Base-by-base conservation (phyloP, 495 filamentous ascomycete genomes). In the Penicillium ochrochloron region DNA sequence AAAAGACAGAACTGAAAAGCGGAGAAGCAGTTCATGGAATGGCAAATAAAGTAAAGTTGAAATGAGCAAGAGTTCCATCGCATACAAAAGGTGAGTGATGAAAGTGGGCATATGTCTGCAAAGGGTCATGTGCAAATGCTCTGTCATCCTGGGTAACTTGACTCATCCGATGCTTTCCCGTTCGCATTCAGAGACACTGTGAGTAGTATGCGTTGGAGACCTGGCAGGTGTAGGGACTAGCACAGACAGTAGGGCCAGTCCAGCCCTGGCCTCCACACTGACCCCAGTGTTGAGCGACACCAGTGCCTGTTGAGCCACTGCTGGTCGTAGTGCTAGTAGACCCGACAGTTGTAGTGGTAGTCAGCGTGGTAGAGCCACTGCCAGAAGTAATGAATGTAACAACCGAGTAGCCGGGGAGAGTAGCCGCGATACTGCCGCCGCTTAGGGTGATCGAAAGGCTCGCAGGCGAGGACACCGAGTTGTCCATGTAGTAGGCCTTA, bases 181-280 rank as follows among this genome's bases (percentile, higher is more conserved):
- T 27, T 27, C 25, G 25, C 25, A 4, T 27, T 27, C 4, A 27
- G 25, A 27, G 25, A 27, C 25, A 27, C 25, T 27, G 25, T 27
- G 25, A 27, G 58, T 83, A 83, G 51, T 68, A 84, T 23, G 78
- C 66, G 61, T 73, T 78, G 66, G 63, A 52, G 53, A 72, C 68
- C 44, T 69, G 69, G 67, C 79, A 82, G 46, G 70, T 78, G 23
- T 62, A 73, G 6, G 67, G 69, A 46, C 65, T 73, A 2, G 51
- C 74, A 39, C 83, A 85, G 17, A 66, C 68, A 0, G 76, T 82
- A 59, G 77, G 74, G 2, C 82, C 83, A 0, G 67, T 76, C 63
- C 72, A 84, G 5, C 71, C 73, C 15, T 59, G 54, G 0, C 83
- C 82, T 33, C 82, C 82, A 56, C 82, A 84, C 66, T 85, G 82